phyloP scores from a whole-genome alignment of 75 land plant genomes.

The Larix kaempferi region DNA sequence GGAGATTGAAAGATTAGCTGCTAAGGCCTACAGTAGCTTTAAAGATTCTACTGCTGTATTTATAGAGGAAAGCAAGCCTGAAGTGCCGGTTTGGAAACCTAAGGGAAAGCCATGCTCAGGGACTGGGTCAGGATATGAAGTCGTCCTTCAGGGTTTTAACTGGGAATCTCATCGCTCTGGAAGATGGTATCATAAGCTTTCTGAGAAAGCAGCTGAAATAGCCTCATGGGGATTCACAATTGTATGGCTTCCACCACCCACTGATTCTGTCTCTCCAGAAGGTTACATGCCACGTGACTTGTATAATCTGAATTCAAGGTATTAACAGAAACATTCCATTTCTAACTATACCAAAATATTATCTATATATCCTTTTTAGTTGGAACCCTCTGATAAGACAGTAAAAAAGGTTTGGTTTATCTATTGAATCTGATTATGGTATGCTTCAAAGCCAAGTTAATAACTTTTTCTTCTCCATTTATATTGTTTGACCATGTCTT shows the following conservation, averaged over 20 bases:
- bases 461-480: no score
- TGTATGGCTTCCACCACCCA: slow-evolving; percentile 86
- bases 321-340: neutral
- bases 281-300: slow-evolving; percentile 89
- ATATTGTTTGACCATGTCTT: neutral
- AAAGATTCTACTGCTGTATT: slow-evolving; percentile 38
- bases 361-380: neutral
- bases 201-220: slow-evolving; percentile 52
- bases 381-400: neutral
- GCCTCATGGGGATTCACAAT: slow-evolving; percentile 71
- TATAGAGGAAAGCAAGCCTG: slow-evolving; percentile 21
- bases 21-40: slow-evolving; percentile 75
- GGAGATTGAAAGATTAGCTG: slow-evolving; percentile 75
- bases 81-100: slow-evolving; percentile 21
- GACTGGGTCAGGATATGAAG: slow-evolving; percentile 65
- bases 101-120: slow-evolving; percentile 41
- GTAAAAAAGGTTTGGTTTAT: neutral
- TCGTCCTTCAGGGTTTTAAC: slow-evolving; percentile 83
- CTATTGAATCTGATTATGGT: neutral
- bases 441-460: neutral
- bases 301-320: slow-evolving; percentile 83
- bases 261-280: slow-evolving; percentile 90
- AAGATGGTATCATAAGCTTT: slow-evolving; percentile 68
- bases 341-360: neutral
- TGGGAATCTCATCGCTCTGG: slow-evolving; percentile 94